phyloP scores from a whole-genome alignment of 116 monocot genomes.

The Posidonia oceanica region DNA sequence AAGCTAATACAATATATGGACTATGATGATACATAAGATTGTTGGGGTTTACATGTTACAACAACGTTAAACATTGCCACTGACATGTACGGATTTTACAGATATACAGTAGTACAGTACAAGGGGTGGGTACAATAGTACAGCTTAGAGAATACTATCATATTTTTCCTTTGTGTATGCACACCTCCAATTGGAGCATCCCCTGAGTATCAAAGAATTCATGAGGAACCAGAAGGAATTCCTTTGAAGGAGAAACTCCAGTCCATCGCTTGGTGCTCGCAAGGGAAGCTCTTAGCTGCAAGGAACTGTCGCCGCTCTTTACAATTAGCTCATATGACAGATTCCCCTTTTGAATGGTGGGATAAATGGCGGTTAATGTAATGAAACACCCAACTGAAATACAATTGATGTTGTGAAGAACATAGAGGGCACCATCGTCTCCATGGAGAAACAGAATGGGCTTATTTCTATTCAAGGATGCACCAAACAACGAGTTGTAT shows the following conservation, averaged over 20 bases:
- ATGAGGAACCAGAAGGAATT: constrained; percentile 41
- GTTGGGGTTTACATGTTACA: no score
- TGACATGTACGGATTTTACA: no score
- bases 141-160: no score
- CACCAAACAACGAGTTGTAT: constrained; percentile 9
- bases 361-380: constrained; percentile 24
- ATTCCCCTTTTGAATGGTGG: background rate
- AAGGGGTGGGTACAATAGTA: no score
- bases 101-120: no score
- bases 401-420: constrained; percentile 29
- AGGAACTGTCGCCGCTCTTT: constrained; percentile 1
- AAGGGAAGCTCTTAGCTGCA: constrained; percentile 23
- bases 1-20: no score
- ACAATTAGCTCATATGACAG: constrained; percentile 30
- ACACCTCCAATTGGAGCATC: constrained; percentile 4
- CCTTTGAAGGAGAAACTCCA: constrained; percentile 11
- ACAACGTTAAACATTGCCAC: no score
- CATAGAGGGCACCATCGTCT: constrained; percentile 26
- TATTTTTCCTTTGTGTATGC: background rate
- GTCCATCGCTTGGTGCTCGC: constrained; percentile 22
- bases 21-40: no score
- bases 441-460: constrained; percentile 28
- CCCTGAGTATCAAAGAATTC: constrained; percentile 7
- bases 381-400: constrained; percentile 20
- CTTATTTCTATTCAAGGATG: constrained; percentile 9